Evolutionary conservation across 2,329 filamentous ascomycete genomes (phyloP).

Genomic region (Juglanconis oblonga): DNA sequence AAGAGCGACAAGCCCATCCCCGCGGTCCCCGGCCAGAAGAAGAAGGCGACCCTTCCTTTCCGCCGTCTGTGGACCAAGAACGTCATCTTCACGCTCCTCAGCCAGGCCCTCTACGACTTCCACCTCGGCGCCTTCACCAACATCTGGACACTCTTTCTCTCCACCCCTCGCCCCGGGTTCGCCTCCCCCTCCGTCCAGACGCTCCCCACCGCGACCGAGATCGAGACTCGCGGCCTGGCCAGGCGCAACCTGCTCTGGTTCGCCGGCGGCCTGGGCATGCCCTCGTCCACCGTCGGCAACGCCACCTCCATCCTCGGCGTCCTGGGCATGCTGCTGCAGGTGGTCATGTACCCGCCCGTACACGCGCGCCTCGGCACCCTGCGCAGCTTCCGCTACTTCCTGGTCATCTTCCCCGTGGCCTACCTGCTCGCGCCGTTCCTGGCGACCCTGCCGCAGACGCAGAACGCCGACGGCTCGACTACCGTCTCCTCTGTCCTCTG

Average conservation of each 20-base stretch:
- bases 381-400: slow-evolving; percentile 61
- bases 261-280: slow-evolving; percentile 64
- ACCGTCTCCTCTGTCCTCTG: slow-evolving; percentile 34
- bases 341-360: slow-evolving; percentile 64
- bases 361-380: slow-evolving; percentile 65
- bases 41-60: slow-evolving; percentile 29
- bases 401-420: slow-evolving; percentile 64
- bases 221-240: slow-evolving; percentile 27
- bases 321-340: slow-evolving; percentile 66
- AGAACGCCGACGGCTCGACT: slow-evolving; percentile 10
- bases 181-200: slow-evolving; percentile 17
- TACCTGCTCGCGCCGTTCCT: slow-evolving; percentile 69
- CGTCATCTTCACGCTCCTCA: slow-evolving; percentile 52
- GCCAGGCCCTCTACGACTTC: slow-evolving; percentile 67
- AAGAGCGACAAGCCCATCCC: slow-evolving; percentile 14
- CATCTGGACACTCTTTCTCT: slow-evolving; percentile 67
- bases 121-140: slow-evolving; percentile 68
- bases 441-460: slow-evolving; percentile 51
- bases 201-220: slow-evolving; percentile 1
- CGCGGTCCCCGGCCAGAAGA: slow-evolving; percentile 5
- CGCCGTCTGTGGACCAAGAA: slow-evolving; percentile 45
- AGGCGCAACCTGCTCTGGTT: slow-evolving; percentile 49
- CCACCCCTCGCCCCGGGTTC: slow-evolving; percentile 53
- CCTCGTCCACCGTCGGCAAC: slow-evolving; percentile 63
- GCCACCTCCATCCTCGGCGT: slow-evolving; percentile 68